Percentiles rank a stretch among this genome's conserved stretches.
These are phyloP conservation scores for Xylariales sp. DNA, from an alignment of 2,329 filamentous ascomycete genomes.

Conservation along the genomic window DNA sequence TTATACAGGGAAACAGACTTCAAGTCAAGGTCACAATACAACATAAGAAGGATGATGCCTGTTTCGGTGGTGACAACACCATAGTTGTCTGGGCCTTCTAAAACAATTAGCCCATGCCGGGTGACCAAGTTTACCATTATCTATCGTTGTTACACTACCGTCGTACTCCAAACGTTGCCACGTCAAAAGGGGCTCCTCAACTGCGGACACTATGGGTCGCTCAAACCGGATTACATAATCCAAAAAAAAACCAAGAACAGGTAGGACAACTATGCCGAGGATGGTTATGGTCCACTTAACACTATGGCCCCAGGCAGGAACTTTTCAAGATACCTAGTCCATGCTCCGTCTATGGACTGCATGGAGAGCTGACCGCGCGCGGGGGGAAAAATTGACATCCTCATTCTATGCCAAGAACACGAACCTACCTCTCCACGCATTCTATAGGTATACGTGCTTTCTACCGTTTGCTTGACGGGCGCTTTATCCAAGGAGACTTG, in stretches of 20 bases:
- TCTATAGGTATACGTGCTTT: not conserved
- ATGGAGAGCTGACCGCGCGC: too few relatives aligned
- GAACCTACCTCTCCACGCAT: not conserved
- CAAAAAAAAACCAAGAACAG: not conserved
- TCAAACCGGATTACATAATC: slow-evolving; percentile 2
- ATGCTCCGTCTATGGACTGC: too few relatives aligned
- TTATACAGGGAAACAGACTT: not conserved
- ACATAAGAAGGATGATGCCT: slow-evolving; percentile 1
- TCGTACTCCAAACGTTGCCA: slow-evolving; percentile 2
- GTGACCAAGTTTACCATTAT: not conserved
- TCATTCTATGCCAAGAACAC: not conserved
- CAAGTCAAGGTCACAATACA: not conserved
- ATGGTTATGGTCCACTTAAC: not conserved
- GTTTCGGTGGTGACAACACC: slow-evolving; percentile 9
- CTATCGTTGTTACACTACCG: not conserved
- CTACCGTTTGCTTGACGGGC: not conserved
- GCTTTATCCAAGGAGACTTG: not conserved
- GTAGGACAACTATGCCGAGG: not conserved
- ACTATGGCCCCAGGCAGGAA: not conserved
- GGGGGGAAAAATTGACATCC: not conserved
- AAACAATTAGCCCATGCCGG: not conserved
- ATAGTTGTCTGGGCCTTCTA: not conserved
- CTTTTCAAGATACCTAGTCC: not conserved
- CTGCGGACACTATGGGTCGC: not conserved
- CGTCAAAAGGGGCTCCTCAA: not conserved